Evolutionary conservation across 2,329 filamentous ascomycete genomes (phyloP).

Genomic region (Fusarium marasasianum): DNA sequence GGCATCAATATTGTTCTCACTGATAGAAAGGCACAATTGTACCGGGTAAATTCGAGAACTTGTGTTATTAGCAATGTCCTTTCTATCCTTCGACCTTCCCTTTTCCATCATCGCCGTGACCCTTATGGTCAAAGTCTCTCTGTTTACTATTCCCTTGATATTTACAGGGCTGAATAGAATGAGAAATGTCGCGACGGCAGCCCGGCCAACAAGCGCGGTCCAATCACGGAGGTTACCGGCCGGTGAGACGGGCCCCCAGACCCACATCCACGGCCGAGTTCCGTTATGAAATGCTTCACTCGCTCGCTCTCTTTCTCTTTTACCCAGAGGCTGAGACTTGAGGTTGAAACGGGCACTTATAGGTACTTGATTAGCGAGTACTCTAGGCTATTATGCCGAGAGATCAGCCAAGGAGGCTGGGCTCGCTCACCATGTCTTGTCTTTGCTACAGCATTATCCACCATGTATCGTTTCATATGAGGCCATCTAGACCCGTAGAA

Average conservation of each 20-base stretch:
- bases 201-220: conserved; percentile 20
- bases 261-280: conserved; percentile 29
- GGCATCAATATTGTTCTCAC: conserved; percentile 3
- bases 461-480: not conserved
- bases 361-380: conserved; percentile 3
- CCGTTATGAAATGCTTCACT: conserved; percentile 14
- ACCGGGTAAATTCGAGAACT: not conserved
- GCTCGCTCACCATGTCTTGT: not conserved
- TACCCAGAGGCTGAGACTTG: not conserved
- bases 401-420: not conserved
- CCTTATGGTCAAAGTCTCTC: not conserved
- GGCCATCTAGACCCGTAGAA: conserved; percentile 12
- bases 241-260: conserved; percentile 15
- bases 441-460: not conserved
- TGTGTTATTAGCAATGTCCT: not conserved
- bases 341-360: not conserved
- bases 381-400: not conserved
- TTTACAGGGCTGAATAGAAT: conserved; percentile 24
- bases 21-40: not conserved
- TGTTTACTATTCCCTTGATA: not conserved
- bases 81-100: not conserved
- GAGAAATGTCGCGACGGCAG: conserved; percentile 16
- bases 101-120: not conserved
- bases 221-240: conserved; percentile 41
- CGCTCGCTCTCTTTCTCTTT: not conserved